phyloP scores from a whole-genome alignment of 768 basidiomycete genomes.

The Russula sp. region DNA sequence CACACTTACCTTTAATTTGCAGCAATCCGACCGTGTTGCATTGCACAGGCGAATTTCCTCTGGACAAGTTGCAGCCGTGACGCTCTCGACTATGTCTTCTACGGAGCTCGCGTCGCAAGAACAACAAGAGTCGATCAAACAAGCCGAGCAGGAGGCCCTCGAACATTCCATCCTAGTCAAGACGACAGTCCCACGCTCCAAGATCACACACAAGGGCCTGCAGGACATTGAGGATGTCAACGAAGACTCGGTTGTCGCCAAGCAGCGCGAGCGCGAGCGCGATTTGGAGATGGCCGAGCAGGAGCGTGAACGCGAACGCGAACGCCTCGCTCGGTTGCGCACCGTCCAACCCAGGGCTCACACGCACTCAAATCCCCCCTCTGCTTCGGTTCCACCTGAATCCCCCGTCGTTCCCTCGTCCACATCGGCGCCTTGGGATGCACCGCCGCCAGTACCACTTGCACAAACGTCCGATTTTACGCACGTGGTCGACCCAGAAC shows the following conservation, averaged over 20 bases:
- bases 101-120: constrained; percentile 89
- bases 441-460: constrained; percentile 52
- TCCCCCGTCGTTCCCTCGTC: constrained; percentile 53
- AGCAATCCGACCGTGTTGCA: constrained; percentile 71
- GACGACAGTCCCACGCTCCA: constrained; percentile 60
- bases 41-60: constrained; percentile 78
- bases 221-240: constrained; percentile 84
- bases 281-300: constrained; percentile 51
- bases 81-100: constrained; percentile 80
- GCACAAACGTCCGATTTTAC: constrained; percentile 45
- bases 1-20: constrained; percentile 85
- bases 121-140: constrained; percentile 75
- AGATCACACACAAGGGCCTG: constrained; percentile 90
- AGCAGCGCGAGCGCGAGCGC: constrained; percentile 45
- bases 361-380: constrained; percentile 33
- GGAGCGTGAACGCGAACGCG: constrained; percentile 70
- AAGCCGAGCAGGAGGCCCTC: constrained; percentile 77
- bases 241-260: constrained; percentile 38
- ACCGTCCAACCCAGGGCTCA: constrained; percentile 38
- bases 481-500: constrained; percentile 20
- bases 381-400: constrained; percentile 62
- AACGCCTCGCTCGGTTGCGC: constrained; percentile 59
- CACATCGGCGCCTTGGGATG: constrained; percentile 50
- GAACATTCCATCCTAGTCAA: constrained; percentile 82
- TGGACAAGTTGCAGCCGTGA: constrained; percentile 60